Evolutionary conservation across 495 filamentous ascomycete species (phyloP).

Genomic region (Gamarada debralockiae): DNA sequence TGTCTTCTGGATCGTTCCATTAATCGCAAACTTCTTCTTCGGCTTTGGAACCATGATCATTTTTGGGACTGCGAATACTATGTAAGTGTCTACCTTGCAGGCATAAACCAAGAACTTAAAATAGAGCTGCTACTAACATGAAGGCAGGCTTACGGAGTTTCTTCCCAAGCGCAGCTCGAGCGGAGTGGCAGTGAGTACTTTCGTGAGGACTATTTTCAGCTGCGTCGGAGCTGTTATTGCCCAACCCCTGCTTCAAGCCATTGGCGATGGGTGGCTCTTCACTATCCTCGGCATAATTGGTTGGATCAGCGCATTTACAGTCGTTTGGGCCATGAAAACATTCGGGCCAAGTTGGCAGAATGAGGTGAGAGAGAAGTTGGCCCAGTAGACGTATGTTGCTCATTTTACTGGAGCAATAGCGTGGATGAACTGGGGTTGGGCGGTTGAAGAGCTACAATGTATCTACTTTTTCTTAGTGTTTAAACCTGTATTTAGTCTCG

Average conservation of each 20-base stretch:
- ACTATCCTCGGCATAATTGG: conserved; percentile 70
- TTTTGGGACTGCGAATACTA: conserved; percentile 72
- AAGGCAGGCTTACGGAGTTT: conserved; percentile 68
- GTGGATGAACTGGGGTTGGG: too few species aligned
- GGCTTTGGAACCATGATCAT: conserved; percentile 93
- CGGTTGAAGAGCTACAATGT: too few species aligned
- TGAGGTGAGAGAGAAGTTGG: conserved; percentile 55
- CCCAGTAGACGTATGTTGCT: too few species aligned
- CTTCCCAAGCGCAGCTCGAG: conserved; percentile 70
- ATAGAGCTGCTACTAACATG: too few species aligned
- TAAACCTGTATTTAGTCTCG: too few species aligned
- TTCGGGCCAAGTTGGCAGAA: conserved; percentile 65
- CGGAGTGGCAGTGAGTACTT: conserved; percentile 83
- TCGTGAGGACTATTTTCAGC: conserved; percentile 82
- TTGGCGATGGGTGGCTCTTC: conserved; percentile 88
- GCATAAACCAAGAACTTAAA: too few species aligned
- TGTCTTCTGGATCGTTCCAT: conserved; percentile 38
- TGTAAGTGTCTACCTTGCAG: too few species aligned
- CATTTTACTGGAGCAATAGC: too few species aligned
- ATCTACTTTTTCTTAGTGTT: too few species aligned
- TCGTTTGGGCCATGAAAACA: conserved; percentile 63
- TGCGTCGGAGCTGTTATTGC: conserved; percentile 73
- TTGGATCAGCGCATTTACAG: conserved; percentile 44
- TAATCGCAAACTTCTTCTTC: conserved; percentile 85
- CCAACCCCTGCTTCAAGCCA: conserved; percentile 70